phyloP scores from a whole-genome alignment of 257 asterid genomes.

The Dorcoceras hygrometricum region DNA sequence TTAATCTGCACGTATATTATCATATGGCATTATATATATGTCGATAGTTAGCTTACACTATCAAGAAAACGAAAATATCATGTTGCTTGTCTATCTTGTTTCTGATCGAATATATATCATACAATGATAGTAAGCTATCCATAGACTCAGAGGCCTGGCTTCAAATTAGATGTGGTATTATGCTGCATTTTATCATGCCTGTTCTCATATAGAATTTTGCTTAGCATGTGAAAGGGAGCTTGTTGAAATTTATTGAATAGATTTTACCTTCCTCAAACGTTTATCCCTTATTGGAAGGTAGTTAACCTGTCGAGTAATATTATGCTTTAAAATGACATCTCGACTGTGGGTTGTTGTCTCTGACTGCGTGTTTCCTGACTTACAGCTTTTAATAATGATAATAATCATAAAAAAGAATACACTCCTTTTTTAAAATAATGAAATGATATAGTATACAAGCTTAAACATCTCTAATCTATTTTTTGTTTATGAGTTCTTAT shows the following conservation, averaged over 20 bases:
- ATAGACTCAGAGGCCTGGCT: neutral
- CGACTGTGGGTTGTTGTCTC: neutral
- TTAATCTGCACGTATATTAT: neutral
- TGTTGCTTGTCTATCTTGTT: neutral
- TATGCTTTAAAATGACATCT: constrained; percentile 3
- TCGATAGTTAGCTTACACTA: too few species aligned
- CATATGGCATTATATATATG: too few species aligned
- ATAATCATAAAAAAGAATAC: constrained; percentile 2
- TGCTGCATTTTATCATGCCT: neutral
- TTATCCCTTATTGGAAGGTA: neutral
- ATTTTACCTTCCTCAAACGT: neutral
- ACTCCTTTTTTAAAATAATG: neutral
- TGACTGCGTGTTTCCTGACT: neutral
- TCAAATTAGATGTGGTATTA: neutral
- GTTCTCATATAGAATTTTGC: neutral
- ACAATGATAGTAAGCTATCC: neutral
- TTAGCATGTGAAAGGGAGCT: neutral
- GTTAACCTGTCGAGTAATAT: neutral
- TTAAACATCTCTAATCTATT: neutral
- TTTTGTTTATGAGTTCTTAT: neutral
- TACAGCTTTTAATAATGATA: neutral
- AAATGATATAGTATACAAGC: neutral
- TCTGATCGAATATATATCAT: neutral
- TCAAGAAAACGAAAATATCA: neutral
- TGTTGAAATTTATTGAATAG: neutral